Evolutionary conservation across 108 stramenopile genomes (phyloP).

Genomic region (Cyclotella atomus): DNA sequence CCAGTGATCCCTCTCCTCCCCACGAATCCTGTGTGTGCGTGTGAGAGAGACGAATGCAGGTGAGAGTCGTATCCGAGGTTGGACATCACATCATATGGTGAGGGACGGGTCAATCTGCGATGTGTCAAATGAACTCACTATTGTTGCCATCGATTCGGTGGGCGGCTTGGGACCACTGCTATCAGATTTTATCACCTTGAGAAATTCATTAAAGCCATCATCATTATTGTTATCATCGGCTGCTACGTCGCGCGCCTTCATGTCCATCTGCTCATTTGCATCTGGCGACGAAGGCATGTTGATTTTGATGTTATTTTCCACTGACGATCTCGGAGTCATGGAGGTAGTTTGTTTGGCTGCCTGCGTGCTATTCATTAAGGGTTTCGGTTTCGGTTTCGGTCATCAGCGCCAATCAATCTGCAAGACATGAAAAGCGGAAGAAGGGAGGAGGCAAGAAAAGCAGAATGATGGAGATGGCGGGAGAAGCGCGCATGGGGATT

Average conservation of each 20-base stretch:
- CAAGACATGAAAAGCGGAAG: no score
- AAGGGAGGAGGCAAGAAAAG: no score
- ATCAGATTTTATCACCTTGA: neutral
- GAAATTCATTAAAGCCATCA: constrained; percentile 7
- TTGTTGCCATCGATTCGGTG: constrained; percentile 17
- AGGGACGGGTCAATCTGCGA: no score
- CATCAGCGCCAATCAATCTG: neutral
- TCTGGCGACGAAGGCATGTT: neutral
- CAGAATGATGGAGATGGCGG: no score
- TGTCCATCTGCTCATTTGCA: neutral
- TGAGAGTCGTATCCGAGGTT: neutral
- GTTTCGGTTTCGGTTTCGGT: neutral
- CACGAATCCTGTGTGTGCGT: neutral
- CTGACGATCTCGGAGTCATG: neutral
- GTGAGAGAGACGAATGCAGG: neutral
- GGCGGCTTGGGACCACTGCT: neutral
- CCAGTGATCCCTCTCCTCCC: neutral
- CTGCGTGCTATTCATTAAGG: neutral
- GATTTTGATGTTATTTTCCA: neutral
- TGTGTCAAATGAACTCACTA: constrained; percentile 15
- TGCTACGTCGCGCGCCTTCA: neutral
- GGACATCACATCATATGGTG: neutral
- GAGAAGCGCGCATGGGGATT: neutral
- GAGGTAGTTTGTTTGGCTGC: neutral
- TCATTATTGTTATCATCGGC: neutral